Evolutionary conservation across 306 rosid genomes (phyloP), one percentile per base, ranked within the genome.

Genomic region (Hippophae tibetana): DNA sequence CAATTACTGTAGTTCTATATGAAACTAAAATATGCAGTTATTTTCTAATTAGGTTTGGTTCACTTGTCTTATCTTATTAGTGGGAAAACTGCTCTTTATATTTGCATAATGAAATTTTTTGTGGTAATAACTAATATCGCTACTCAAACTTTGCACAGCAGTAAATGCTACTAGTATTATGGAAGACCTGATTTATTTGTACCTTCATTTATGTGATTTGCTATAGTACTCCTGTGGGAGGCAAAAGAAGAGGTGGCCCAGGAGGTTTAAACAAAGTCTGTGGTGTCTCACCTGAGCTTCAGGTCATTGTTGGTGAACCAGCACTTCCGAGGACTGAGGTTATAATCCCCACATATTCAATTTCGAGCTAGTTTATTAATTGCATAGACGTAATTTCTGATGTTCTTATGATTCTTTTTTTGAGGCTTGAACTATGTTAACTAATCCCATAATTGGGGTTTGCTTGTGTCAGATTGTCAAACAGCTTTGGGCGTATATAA

Each of bases 401-500:
- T 49, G 54, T 60, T 25, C 46, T 26, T 43, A 18, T 42, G 57
- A 38, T 44, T 43, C 12, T 7, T 12, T 5, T 44, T 7, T 31
- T 31, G 38, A 31, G 38, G 38, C 9, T 18, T 2, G 2, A 7
- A 40, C 40, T 64, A 42, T 46, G 8, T 55, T 31, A 26, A 13
- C 44, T 47, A 56, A 27, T 60, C 42, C 2, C 7, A 45, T 54
- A 55, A 14, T 51, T 54, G 23, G 41, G 13, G n/a, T 56, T 18
- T 70, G 64, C 54, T 62, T 47, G 27, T 61, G 56, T 54, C 85
- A 87, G 95, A 87, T 87, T 70, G 95, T 87, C 68, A 87, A 72
- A 79, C 95, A 87, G 75, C 93, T 87, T 49, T 87, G 95, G 95
- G 95, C 95, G 43, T 87, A 87, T 78, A 87, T 87, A 78, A 84